These are phyloP conservation scores for Microsporum audouinii DNA, from an alignment of 2,329 filamentous ascomycete genomes.

Conservation along the genomic window DNA sequence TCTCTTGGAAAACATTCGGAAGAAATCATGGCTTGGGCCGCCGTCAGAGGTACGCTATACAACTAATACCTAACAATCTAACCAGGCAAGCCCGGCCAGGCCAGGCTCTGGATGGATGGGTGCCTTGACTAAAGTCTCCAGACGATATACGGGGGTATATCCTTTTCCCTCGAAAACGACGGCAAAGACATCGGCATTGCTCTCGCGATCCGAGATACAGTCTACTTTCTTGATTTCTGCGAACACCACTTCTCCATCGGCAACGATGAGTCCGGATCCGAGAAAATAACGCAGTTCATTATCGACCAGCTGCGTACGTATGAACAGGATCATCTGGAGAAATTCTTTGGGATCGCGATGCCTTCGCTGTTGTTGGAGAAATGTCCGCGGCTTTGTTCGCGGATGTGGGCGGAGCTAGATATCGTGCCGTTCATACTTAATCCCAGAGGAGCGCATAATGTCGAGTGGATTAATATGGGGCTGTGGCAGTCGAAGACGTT, in stretches of 20 bases:
- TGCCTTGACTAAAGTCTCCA: conserved; percentile 13
- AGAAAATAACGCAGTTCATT: conserved; percentile 49
- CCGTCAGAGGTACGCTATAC: conserved; percentile 26
- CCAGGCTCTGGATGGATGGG: no score
- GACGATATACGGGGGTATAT: conserved; percentile 34
- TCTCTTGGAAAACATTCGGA: conserved; percentile 22
- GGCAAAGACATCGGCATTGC: conserved; percentile 47
- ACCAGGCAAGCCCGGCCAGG: background rate
- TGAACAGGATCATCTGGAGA: conserved; percentile 54
- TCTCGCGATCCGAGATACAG: conserved; percentile 60
- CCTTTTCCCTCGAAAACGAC: conserved; percentile 21
- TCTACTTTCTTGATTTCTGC: conserved; percentile 63
- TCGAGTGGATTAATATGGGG: conserved; percentile 18
- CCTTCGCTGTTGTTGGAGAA: conserved; percentile 47
- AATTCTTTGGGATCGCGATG: conserved; percentile 64
- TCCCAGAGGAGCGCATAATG: conserved; percentile 19
- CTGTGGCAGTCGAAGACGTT: conserved; percentile 49
- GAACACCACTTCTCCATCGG: conserved; percentile 46
- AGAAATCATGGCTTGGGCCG: conserved; percentile 27
- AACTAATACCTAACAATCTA: background rate
- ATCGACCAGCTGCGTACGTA: conserved; percentile 48
- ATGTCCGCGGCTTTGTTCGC: conserved; percentile 55
- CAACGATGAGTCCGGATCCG: conserved; percentile 24
- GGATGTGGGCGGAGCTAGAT: conserved; percentile 65
- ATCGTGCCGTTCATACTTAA: conserved; percentile 59